These are phyloP conservation scores for Ceratocystis albifundus DNA, from an alignment of 2,329 filamentous ascomycete genomes.

Conservation along the genomic window DNA sequence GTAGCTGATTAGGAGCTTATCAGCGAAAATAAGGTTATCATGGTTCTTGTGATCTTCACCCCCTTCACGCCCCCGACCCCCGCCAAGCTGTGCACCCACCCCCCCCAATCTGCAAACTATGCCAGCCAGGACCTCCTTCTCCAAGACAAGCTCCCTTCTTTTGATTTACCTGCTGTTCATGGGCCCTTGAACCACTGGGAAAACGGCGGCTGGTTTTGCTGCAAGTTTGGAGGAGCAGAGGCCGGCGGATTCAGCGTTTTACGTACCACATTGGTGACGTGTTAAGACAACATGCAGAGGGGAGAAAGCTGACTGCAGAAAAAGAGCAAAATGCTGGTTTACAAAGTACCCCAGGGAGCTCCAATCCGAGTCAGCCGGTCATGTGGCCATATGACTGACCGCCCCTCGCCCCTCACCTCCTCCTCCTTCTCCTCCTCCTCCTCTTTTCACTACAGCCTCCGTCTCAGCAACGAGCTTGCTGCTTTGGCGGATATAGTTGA, in stretches of 20 bases:
- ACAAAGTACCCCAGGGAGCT: not conserved
- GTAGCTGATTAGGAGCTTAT: slow-evolving; percentile 7
- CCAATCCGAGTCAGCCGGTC: not conserved
- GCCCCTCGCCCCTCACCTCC: not conserved
- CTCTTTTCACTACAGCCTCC: too few relatives aligned
- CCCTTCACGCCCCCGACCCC: not conserved
- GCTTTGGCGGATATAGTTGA: too few relatives aligned
- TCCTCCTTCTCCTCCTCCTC: too few relatives aligned
- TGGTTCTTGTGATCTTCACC: not conserved
- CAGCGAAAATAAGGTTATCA: slow-evolving; percentile 8
- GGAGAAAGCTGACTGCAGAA: not conserved
- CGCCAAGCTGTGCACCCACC: too few relatives aligned
- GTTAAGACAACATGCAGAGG: slow-evolving; percentile 2
- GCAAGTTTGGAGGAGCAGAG: not conserved
- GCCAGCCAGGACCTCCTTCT: not conserved
- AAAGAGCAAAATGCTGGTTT: not conserved
- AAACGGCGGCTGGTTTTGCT: not conserved
- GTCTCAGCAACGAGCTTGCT: too few relatives aligned
- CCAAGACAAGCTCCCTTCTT: not conserved
- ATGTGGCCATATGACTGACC: slow-evolving; percentile 1
- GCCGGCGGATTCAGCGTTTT: not conserved
- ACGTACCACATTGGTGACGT: not conserved
- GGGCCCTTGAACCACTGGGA: not conserved
- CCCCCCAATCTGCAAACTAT: not conserved
- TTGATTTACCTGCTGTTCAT: not conserved